phyloP scores from a whole-genome alignment of 495 filamentous ascomycete genomes.

The Penicillium lividum region DNA sequence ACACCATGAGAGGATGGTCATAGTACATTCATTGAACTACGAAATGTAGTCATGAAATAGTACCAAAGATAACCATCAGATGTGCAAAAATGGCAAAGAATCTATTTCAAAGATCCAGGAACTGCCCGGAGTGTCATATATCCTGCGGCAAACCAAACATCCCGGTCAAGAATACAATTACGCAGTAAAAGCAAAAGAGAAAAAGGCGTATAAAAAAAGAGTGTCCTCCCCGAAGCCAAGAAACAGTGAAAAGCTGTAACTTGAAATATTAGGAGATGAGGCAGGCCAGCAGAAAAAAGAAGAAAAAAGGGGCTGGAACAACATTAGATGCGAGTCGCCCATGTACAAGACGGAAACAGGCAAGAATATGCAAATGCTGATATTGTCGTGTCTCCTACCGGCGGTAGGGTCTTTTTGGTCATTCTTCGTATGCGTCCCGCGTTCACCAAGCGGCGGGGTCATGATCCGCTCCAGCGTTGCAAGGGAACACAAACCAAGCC shows the following conservation, averaged over 20 bases:
- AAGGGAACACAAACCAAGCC: slow-evolving; percentile 31
- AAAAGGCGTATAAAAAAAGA: slow-evolving; percentile 1
- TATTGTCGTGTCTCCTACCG: slow-evolving; percentile 46
- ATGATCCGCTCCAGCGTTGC: slow-evolving; percentile 20
- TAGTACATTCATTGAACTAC: not conserved
- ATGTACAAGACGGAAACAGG: slow-evolving; percentile 43
- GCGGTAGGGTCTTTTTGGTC: slow-evolving; percentile 34
- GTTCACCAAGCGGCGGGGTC: slow-evolving; percentile 27
- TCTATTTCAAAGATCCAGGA: not conserved
- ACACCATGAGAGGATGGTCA: not conserved
- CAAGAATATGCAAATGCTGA: slow-evolving; percentile 48
- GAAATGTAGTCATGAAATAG: not conserved
- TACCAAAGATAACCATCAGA: not conserved
- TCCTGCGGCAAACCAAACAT: not conserved
- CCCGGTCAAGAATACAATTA: slow-evolving; percentile 2
- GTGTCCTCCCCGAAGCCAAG: slow-evolving; percentile 4
- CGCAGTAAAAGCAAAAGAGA: not conserved
- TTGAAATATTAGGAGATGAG: slow-evolving; percentile 2
- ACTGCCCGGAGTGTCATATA: not conserved
- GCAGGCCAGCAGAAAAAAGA: slow-evolving; percentile 11
- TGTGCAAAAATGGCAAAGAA: not conserved
- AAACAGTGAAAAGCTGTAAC: not conserved
- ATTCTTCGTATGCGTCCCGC: slow-evolving; percentile 41
- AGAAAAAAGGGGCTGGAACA: slow-evolving; percentile 27
- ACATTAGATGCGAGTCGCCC: slow-evolving; percentile 44